Evolutionary conservation across 1,139 yeast genomes (phyloP).

Genomic region (Geotrichum histeridarum): DNA sequence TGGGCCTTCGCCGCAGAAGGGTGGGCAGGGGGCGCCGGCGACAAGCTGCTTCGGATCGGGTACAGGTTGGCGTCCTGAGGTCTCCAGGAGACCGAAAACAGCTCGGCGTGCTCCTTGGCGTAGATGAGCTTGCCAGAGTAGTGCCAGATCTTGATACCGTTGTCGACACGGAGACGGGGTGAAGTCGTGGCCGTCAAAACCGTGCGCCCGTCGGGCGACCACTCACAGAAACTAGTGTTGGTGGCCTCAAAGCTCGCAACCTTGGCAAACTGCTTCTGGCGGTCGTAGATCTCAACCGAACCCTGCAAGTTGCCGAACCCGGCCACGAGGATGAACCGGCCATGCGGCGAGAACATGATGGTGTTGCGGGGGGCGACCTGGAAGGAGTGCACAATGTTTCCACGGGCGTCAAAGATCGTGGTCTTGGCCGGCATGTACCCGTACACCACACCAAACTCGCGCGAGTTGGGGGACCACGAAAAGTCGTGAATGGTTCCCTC

Average conservation of each 20-base stretch:
- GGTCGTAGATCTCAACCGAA: conserved; percentile 89
- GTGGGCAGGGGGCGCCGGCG: conserved; percentile 65
- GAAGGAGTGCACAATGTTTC: conserved; percentile 76
- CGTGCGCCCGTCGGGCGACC: conserved; percentile 98
- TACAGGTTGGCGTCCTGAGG: conserved; percentile 57
- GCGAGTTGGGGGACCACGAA: conserved; percentile 93
- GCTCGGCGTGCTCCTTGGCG: conserved; percentile 73
- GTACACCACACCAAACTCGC: conserved; percentile 95
- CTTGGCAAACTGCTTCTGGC: conserved; percentile 78
- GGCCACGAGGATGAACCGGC: conserved; percentile 83
- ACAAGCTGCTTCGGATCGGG: conserved; percentile 48
- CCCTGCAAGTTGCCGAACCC: conserved; percentile 99
- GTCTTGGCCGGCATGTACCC: conserved; percentile 98
- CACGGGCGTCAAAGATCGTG: conserved; percentile 90
- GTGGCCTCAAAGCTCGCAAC: conserved; percentile 83
- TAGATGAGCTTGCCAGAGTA: conserved; percentile 77
- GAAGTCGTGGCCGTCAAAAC: conserved; percentile 94
- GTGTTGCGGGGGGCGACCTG: conserved; percentile 90
- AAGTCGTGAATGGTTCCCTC: conserved; percentile 98
- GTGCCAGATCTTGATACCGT: conserved; percentile 92
- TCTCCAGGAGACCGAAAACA: conserved; percentile 80
- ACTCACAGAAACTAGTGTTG: conserved; percentile 89
- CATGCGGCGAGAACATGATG: conserved; percentile 88
- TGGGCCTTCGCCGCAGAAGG: conserved; percentile 44
- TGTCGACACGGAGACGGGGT: conserved; percentile 94